Base-by-base conservation (phyloP, 441 rosid genomes). In the Brassica hybrid region DNA sequence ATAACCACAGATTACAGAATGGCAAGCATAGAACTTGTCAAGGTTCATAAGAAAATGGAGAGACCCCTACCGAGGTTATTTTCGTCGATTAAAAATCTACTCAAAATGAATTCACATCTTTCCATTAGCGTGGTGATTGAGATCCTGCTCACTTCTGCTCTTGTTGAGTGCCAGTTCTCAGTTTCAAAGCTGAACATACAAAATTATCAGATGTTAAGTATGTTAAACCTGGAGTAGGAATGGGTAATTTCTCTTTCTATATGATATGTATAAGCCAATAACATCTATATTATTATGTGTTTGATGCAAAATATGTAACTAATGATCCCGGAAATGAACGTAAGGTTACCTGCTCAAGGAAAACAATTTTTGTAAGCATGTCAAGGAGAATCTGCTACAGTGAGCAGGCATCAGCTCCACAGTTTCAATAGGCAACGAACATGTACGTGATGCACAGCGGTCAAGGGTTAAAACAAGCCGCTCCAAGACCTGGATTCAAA, bases 381-480 rank as follows among this genome's bases (percentile, higher is more conserved):
- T 84, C 85, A 90, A 75, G 70, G 99, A 96, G 83, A 96, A 96
- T 81, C 92, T 85, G 85, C 99, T 86, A 84, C 98, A 96, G 67
- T 96, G 92, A 41, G 81, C 54, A 80, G 99, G 99, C 98, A 94
- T 90, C 77, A 96, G 96, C 84, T 91, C 95, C 66, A 94, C 98
- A 14, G 98, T 96, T 83, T 92, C 98, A 79, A 94, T 41, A 54
- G 99, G 99, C 79, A 96, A 84, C 67, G 97, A 89, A 88, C 96
- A 90, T 48, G 98, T 96, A 34, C 99, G 98, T 67, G 98, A 94
- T 70, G 98, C 98, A 84, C 99, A 96, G 11, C 93, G 96, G 72
- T 96, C 99, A 79, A 96, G 77, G 72, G 98, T 94, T 59, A 91
- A 89, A 78, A 96, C 81, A 68, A 96, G 86, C 68, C 98, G 90